These are phyloP conservation scores for Crithidia thermophila DNA, from an alignment of 208 protist genomes.

Conservation along the genomic window DNA sequence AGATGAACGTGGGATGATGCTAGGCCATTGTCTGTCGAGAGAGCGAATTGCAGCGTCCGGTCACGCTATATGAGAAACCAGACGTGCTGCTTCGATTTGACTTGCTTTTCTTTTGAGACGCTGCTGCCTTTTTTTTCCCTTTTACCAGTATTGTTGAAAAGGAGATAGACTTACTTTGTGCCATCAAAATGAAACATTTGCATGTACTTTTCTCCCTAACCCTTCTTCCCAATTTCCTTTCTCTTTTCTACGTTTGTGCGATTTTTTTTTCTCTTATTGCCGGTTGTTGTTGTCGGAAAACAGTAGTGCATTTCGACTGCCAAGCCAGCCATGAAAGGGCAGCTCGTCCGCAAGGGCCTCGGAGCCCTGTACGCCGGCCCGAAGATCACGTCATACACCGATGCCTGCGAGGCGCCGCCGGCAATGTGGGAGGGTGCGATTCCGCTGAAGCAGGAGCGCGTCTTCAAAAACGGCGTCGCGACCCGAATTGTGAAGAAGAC, in stretches of 20 bases:
- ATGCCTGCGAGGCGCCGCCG: conserved; percentile 87
- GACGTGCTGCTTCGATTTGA: too few relatives aligned
- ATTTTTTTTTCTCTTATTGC: not conserved
- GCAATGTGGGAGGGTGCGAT: conserved; percentile 89
- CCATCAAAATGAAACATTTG: too few relatives aligned
- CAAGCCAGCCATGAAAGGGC: conserved; percentile 46
- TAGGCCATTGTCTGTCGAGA: too few relatives aligned
- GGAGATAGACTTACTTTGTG: too few relatives aligned
- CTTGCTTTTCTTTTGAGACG: too few relatives aligned
- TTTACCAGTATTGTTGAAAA: too few relatives aligned
- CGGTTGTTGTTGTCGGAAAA: not conserved
- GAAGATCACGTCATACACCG: conserved; percentile 73
- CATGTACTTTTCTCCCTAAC: not conserved
- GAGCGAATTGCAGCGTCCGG: too few relatives aligned
- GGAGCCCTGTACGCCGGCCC: conserved; percentile 63
- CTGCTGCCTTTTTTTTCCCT: too few relatives aligned
- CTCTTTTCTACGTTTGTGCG: not conserved
- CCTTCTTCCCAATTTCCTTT: not conserved
- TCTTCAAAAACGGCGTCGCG: conserved; percentile 50
- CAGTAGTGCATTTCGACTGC: not conserved
- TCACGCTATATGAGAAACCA: too few relatives aligned
- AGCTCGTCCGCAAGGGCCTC: conserved; percentile 50
- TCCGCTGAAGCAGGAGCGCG: conserved; percentile 70
- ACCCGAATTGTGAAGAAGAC: conserved; percentile 68
- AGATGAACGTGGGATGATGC: too few relatives aligned